phyloP scores from a whole-genome alignment of 192 early-diverging fungal genomes.

The Backusella circina region DNA sequence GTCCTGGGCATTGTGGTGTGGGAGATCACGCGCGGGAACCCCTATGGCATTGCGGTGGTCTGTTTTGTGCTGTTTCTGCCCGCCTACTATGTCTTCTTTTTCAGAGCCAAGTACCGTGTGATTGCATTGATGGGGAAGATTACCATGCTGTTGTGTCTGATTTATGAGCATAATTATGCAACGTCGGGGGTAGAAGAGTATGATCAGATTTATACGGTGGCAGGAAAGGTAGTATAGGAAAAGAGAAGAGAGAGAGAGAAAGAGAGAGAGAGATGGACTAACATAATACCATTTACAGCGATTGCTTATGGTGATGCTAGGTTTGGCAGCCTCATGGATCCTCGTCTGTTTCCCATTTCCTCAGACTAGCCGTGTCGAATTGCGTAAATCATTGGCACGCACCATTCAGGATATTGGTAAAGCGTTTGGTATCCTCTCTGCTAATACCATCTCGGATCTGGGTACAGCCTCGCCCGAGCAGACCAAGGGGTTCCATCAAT shows the following conservation, averaged over 20 bases:
- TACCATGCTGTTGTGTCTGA: slow-evolving; percentile 20
- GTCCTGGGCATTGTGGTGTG: slow-evolving; percentile 26
- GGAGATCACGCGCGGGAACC: slow-evolving; percentile 21
- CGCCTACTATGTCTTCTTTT: slow-evolving; percentile 8
- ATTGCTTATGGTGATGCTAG: slow-evolving; percentile 23
- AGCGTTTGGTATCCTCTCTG: slow-evolving; percentile 19
- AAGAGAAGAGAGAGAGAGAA: background rate
- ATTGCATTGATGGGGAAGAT: slow-evolving; percentile 15
- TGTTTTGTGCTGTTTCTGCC: slow-evolving; percentile 10
- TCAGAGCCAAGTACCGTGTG: background rate
- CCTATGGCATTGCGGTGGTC: slow-evolving; percentile 12
- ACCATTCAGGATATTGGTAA: slow-evolving; percentile 31
- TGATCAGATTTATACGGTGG: slow-evolving; percentile 20
- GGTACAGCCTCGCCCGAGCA: background rate
- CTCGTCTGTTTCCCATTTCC: slow-evolving; percentile 28
- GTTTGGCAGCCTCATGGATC: slow-evolving; percentile 26
- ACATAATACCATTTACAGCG: slow-evolving; percentile 15
- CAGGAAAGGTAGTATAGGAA: slow-evolving; percentile 26
- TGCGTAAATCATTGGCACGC: slow-evolving; percentile 28
- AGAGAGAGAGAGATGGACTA: background rate
- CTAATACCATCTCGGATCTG: background rate
- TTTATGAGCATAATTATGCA: slow-evolving; percentile 16
- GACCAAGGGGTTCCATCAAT: slow-evolving; percentile 18
- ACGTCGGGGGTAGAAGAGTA: background rate
- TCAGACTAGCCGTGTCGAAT: slow-evolving; percentile 29